Conservation (phyloP, 306 rosid species). For the Glycine tomentella region DNA sequence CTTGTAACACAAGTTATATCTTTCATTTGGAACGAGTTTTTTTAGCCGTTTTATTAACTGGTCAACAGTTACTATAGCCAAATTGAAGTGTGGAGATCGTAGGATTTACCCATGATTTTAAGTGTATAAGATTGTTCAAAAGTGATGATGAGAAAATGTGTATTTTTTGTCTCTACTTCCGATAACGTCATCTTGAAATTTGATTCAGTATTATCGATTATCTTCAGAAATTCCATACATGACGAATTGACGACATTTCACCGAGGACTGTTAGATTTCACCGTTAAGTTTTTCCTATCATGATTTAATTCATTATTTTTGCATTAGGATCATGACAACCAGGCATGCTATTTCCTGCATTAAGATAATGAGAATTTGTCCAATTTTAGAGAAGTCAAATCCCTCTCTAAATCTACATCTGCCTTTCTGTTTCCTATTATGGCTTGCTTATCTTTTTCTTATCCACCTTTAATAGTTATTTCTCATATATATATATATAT, state of each 20-base stretch:
- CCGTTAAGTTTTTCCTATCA: neutral
- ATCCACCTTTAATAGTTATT: neutral
- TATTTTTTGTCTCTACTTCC: neutral
- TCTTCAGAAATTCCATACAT: neutral
- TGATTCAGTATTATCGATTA: neutral
- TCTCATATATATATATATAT: too few species aligned
- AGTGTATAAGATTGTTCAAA: too few species aligned
- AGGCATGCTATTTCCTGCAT: neutral
- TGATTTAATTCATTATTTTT: neutral
- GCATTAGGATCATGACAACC: neutral
- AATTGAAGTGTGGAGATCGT: too few species aligned
- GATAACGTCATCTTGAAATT: neutral
- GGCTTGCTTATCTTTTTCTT: neutral
- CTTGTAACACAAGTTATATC: too few species aligned
- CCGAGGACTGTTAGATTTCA: neutral
- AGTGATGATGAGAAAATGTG: too few species aligned
- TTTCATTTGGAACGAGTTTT: too few species aligned
- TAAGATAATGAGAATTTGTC: neutral
- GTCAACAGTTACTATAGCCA: too few species aligned
- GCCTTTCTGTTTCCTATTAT: too few species aligned
- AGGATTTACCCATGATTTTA: too few species aligned
- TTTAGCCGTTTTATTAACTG: too few species aligned
- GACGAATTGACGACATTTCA: neutral
- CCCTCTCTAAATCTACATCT: too few species aligned
- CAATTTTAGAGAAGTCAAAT: too few species aligned